Evolutionary conservation across 345 rosid species (phyloP), one percentile per base, ranked within the genome.

Genomic region (Fremontodendron californicum): DNA sequence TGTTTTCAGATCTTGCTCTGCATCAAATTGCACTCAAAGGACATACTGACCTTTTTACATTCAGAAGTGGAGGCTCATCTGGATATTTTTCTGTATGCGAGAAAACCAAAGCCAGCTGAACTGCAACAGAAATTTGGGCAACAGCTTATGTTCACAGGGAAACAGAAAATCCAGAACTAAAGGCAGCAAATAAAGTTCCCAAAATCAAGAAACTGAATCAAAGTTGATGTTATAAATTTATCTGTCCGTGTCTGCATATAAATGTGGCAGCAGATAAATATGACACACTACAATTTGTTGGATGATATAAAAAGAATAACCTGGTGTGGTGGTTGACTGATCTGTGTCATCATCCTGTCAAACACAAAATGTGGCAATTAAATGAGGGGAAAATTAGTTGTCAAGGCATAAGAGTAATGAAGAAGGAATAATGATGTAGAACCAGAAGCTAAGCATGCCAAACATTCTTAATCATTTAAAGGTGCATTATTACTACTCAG

Each of bases 61-160:
- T 87, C 80, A 93, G 74, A 73, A 92, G 94, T 6, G 99, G 99
- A 73, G 88, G 87, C 77, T 93, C 96, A 58, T 93, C 99, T 0
- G 99, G 99, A 78, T 96, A 96, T 54, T 86, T 90, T 81, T 91
- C 93, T 19, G 97, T 88, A 89, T 96, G 99, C 0, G 94, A 83
- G 84, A 95, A 95, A 85, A 93, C 76, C 84, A 95, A 87, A 82
- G 87, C 98, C 61, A 93, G 87, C 90, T 87, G 83, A 88, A 89
- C 99, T 95, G 98, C 86, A 93, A 80, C 65, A 75, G 62, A 76
- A 58, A 67, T 75, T 77, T 49, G 25, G 52, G 78, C 75, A 85
- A 75, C 18, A 60, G 62, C 49, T 74, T 55, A 60, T 3, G 6
- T 55, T 66, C 39, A 73, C 19, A 35, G 48, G 9, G 46, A 73